Evolutionary conservation across 148 eudicot genomes (phyloP).

Genomic region (Rhododendron mucronatum): DNA sequence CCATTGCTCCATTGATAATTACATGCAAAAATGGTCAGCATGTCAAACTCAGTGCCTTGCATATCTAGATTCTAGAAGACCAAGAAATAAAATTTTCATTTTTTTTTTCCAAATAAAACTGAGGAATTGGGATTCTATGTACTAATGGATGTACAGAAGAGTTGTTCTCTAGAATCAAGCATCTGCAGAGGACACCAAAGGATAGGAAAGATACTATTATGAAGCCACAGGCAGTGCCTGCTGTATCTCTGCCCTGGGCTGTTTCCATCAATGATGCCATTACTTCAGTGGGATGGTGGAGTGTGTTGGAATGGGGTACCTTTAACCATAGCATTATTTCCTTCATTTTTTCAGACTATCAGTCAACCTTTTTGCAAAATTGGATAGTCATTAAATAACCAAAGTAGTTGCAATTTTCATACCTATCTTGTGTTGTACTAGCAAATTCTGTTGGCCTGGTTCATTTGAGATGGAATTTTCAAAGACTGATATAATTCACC

Average conservation of each 20-base stretch:
- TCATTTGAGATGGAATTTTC: not conserved
- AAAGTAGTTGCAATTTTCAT: not conserved
- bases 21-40: not conserved
- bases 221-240: not conserved
- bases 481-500: not conserved
- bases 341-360: not conserved
- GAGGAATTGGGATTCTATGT: not conserved
- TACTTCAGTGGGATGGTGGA: not conserved
- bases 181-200: not conserved
- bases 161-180: constrained; percentile 1
- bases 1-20: not conserved
- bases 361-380: not conserved
- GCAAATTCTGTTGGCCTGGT: not conserved
- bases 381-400: not conserved
- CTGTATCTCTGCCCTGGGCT: not conserved
- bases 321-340: not conserved
- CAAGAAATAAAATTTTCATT: not conserved
- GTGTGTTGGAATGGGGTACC: not conserved
- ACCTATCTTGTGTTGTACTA: not conserved
- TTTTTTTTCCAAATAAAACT: not conserved
- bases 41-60: not conserved
- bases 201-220: not conserved
- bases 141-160: not conserved
- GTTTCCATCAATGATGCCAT: not conserved
- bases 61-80: not conserved